A percentile compares a stretch with the other conserved stretches of the same genome.
Evolutionary conservation across 2,329 filamentous ascomycete genomes (phyloP).

Genomic region (Thielaviopsis ethacetica): DNA sequence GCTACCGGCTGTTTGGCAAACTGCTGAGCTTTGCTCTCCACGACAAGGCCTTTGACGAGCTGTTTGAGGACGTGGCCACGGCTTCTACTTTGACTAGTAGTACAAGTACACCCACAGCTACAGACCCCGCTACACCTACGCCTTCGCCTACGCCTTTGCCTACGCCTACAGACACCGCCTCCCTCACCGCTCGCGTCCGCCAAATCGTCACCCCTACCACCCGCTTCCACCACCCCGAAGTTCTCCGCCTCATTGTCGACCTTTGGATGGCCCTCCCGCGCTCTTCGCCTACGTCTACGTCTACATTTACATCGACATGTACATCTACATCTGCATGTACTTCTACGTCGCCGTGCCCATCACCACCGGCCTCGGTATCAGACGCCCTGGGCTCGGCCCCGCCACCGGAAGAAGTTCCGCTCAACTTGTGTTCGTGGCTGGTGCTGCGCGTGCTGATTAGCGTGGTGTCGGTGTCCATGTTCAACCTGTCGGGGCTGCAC

Average conservation of each 20-base stretch:
- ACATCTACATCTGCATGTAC: too few species aligned
- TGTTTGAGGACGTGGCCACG: constrained; percentile 39
- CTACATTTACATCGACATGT: too few species aligned
- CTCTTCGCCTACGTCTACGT: too few species aligned
- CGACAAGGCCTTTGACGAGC: constrained; percentile 53
- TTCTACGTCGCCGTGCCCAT: too few species aligned
- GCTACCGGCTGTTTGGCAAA: constrained; percentile 63
- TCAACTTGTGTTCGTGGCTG: constrained; percentile 41
- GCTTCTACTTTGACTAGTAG: background rate
- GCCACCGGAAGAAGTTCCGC: constrained; percentile 18
- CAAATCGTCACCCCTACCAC: constrained; percentile 34
- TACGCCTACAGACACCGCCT: background rate
- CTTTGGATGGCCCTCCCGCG: constrained; percentile 48
- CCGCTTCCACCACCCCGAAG: constrained; percentile 42
- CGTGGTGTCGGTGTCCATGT: constrained; percentile 43
- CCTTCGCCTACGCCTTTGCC: constrained; percentile 11
- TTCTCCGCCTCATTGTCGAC: constrained; percentile 44
- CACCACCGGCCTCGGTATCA: background rate
- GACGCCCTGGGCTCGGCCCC: too few species aligned
- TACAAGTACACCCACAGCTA: background rate
- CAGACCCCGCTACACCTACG: background rate
- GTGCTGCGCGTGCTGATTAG: constrained; percentile 48
- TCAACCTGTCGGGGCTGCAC: constrained; percentile 57
- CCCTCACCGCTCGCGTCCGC: constrained; percentile 20
- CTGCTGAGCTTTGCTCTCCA: constrained; percentile 68